phyloP scores from a whole-genome alignment of 1,284 basidiomycete species.

The Ustilago xerochloae region DNA sequence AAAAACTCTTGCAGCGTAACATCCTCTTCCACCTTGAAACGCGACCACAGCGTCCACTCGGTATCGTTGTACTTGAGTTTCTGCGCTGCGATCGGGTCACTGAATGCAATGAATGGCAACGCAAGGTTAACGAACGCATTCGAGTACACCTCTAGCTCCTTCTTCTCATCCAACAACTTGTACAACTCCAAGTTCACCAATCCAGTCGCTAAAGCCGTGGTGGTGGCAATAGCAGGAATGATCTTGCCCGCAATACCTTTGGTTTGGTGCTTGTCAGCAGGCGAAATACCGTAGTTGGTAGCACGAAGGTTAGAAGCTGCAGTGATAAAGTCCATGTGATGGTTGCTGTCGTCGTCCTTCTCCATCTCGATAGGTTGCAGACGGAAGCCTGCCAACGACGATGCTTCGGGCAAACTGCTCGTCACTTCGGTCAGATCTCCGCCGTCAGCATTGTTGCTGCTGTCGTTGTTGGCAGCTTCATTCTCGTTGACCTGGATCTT shows the following conservation, averaged over 20 bases:
- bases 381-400: constrained; percentile 89
- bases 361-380: constrained; percentile 96
- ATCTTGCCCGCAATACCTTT: constrained; percentile 99
- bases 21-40: constrained; percentile 88
- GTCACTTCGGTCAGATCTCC: constrained; percentile 59
- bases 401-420: constrained; percentile 60
- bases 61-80: constrained; percentile 70
- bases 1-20: constrained; percentile 89
- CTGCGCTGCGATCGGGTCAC: constrained; percentile 90
- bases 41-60: constrained; percentile 98
- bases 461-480: constrained; percentile 79
- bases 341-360: constrained; percentile 98
- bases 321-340: constrained; percentile 99
- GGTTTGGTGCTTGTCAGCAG: constrained; percentile 90
- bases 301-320: constrained; percentile 97
- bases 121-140: constrained; percentile 96
- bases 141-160: constrained; percentile 92
- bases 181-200: constrained; percentile 96
- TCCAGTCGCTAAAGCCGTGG: constrained; percentile 93
- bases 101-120: constrained; percentile 98
- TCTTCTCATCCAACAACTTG: constrained; percentile 93
- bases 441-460: constrained; percentile 21
- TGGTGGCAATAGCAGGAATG: constrained; percentile 98
- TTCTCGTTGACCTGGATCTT: constrained; percentile 96
- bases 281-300: constrained; percentile 90